Evolutionary conservation across 2,329 filamentous ascomycete species (phyloP), one percentile per base, ranked within the genome.

Genomic region (Keithomyces neogunnii): DNA sequence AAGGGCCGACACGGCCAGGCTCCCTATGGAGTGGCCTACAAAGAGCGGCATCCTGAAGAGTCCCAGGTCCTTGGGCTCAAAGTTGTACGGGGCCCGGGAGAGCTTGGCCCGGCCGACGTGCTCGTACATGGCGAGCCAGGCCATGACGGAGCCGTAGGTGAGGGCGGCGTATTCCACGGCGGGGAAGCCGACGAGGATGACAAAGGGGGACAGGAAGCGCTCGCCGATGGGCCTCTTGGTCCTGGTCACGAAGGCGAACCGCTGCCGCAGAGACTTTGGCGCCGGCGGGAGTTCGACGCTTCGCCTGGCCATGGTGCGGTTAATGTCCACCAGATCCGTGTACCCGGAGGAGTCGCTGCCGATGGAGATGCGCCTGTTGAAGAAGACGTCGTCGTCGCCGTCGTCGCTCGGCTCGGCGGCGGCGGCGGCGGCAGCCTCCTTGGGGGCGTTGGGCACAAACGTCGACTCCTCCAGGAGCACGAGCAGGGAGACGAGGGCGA

Each of bases 151-250:
- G 3, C 69, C 70, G 49, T 71, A 73, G 26, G 70, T 69, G 2
- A 73, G 39, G 0, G 64, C 69, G 1, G 66, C 64, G 51, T 68
- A 73, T 4, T 66, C 53, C 5, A 73, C 63, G 2, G 69, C 66
- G 1, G 70, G 60, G 8, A 62, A 60, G 5, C 53, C 49, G 10
- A 53, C 46, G 0, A 57, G 33, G 4, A 60, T 42, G 1, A 57
- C 28, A 4, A 56, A 42, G 2, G 58, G 57, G 5, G 55, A 47
- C n/a, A 51, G 51, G 2, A 59, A 32, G 11, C 53, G 48, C 3
- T 46, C 47, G 5, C 1, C 55, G 48, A 1, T 55, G 50, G 8
- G 55, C 59, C 2, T 53, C 33, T 2, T 57, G 54, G 10, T 53
- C 47, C 1, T 9, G 4, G 61, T 59, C 7, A 59, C 9, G 1